Evolutionary conservation across 768 basidiomycete genomes (phyloP), one percentile per base, ranked within the genome.

Genomic region (Tremella fuciformis): DNA sequence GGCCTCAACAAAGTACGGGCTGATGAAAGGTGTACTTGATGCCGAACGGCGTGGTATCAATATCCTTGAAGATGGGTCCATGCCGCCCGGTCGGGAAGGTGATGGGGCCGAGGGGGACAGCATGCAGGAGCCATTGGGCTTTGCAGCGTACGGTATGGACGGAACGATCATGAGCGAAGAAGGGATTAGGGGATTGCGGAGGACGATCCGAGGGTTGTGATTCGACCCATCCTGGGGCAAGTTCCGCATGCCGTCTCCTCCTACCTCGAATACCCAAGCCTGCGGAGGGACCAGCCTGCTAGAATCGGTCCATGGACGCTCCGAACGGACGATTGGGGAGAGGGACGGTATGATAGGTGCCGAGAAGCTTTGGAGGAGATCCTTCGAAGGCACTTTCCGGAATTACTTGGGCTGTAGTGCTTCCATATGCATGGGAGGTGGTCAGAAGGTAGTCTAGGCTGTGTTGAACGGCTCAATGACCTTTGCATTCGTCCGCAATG

Each of bases 81-180:
- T 11, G 18, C 11, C 18, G 11, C 13, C 18, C 39, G 18, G 13
- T 11, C 39, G 18, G 18, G 39, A 41, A 18, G 39, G 13, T 41
- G n/a, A n/a, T n/a, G n/a, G n/a, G n/a, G 18, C 39, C 11, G 39
- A 41, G 13, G 13, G 18, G 18, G 39, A 18, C 39, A 11, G 11
- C 18, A 11, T 11, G 39, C 39, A 41, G 39, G 39, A 41, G 11
- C 13, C 39, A 11, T 18, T 41, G 18, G 18, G 18, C 39, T 41
- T 41, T 41, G 39, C 39, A 41, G 39, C 11, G 18, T 49, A 13
- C 21, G 47, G 47, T 13, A 11, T 49, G 21, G 47, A n/a, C n/a
- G n/a, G n/a, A n/a, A 49, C 47, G 47, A 49, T 49, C 21, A 49
- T 49, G 47, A 21, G 47, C 11, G 39, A 41, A 41, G 39, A 41